Conservation (phyloP, 129 eudicot genomes). For the Saussurea involucrata region DNA sequence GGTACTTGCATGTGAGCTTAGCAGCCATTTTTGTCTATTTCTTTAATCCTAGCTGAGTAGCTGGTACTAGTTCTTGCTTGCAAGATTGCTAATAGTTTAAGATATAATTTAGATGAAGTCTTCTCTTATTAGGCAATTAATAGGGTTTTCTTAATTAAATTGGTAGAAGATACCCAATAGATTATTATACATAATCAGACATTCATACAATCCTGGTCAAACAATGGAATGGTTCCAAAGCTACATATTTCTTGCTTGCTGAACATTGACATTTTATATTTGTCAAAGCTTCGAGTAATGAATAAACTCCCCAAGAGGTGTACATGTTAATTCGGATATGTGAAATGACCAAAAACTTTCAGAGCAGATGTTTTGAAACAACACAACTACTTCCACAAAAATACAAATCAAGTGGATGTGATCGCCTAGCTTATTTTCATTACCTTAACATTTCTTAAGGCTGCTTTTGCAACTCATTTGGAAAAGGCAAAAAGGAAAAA, state of each 20-base stretch:
- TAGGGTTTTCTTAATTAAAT: background rate
- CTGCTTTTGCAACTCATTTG: background rate
- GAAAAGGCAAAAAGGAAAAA: background rate
- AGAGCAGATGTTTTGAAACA: background rate
- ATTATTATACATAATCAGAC: background rate
- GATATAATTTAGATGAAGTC: background rate
- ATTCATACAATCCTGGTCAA: background rate
- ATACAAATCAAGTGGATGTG: background rate
- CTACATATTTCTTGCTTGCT: background rate
- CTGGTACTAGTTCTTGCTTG: background rate
- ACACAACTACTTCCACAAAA: background rate
- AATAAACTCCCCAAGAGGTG: background rate
- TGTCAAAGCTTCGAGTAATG: background rate
- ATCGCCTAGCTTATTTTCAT: background rate
- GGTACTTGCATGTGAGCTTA: slow-evolving; percentile 14
- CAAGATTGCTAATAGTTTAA: slow-evolving; percentile 4
- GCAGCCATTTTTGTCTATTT: slow-evolving; percentile 8
- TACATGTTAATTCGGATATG: background rate
- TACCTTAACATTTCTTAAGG: background rate
- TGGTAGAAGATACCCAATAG: background rate
- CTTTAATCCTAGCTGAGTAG: background rate
- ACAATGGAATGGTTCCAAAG: background rate
- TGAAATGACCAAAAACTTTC: background rate
- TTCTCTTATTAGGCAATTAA: background rate
- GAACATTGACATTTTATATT: background rate